Base-by-base conservation (phyloP, 148 eudicot species). In the Talinum fruticosum region DNA sequence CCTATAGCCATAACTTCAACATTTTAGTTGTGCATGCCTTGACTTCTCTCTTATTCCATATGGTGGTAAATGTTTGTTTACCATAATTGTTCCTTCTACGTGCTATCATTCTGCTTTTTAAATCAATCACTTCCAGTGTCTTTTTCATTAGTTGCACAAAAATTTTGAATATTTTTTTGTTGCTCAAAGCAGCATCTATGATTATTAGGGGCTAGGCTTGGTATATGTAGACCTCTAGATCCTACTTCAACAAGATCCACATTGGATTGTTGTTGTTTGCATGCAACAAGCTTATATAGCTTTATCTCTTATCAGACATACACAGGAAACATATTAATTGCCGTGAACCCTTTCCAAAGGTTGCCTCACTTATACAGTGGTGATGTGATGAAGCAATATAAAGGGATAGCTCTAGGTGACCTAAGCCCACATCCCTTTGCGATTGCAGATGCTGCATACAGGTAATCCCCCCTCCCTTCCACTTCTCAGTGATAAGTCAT, bases 371-470 rank as follows among this genome's bases (percentile, higher is more conserved):
- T 96, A 76, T 91, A 96, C 83, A 90, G 81, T 80, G 78, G 78
- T 59, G 80, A 83, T 81, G 78, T 91, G 89, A 96, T 90, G 95
- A 86, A 82, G 71, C 80, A 93, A 66, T 96, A 96, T 83, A 96
- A 86, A 85, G 99, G 95, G 81, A 85, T 82, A 37, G 87, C 87
- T 66, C 53, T 96, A 80, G 97, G 97, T 30, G 99, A 93, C 76
- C 83, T 91, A 62, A 89, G 87, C 69, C 99, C 99, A 8, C 99
- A 96, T 76, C 99, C 97, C 51, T 96, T 90, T 88, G 99, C 99
- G 72, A 91, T 96, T 82, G 97, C 98, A 51, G 97, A 96, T 80
- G 85, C 89, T 71, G 95, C 99, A 79, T 96, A 96, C 86, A 93
- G 98, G 99, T 86, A 83, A 82, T n/a, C n/a, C n/a, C n/a, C n/a